These are phyloP conservation scores for Lathyrus tuberosus DNA, from an alignment of 306 rosid genomes.

Conservation along the genomic window DNA sequence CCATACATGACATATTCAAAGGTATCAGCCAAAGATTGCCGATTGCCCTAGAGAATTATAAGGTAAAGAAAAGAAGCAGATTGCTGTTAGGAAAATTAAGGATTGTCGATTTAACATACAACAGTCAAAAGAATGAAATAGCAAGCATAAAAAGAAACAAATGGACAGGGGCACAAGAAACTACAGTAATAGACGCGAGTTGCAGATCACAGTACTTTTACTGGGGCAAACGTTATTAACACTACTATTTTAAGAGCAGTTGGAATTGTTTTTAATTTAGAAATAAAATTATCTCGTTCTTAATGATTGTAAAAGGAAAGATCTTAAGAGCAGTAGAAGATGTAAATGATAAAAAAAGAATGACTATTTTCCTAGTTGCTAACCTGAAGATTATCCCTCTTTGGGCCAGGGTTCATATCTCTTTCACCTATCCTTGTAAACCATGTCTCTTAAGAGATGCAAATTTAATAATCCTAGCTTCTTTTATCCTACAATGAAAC, in stretches of 20 bases:
- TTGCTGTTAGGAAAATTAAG: slow-evolving; percentile 21
- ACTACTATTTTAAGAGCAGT: neutral
- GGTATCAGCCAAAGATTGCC: slow-evolving; percentile 79
- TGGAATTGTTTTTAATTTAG: neutral
- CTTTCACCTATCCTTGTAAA: slow-evolving; percentile 15
- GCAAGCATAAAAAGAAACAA: slow-evolving; percentile 16
- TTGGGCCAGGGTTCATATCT: neutral
- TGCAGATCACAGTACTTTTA: neutral
- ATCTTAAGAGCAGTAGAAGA: no score
- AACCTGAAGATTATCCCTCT: no score
- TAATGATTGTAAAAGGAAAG: neutral
- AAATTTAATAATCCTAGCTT: slow-evolving; percentile 15
- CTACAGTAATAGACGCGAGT: no score
- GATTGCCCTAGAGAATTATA: slow-evolving; percentile 48
- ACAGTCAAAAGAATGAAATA: neutral
- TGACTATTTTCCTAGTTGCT: neutral
- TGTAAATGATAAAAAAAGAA: no score
- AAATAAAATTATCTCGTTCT: neutral
- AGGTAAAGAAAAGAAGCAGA: neutral
- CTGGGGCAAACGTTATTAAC: neutral
- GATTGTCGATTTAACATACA: slow-evolving; percentile 21
- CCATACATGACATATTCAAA: slow-evolving; percentile 95
- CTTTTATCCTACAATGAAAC: neutral
- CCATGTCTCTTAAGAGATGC: neutral
- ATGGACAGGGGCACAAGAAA: neutral